Evolutionary conservation across 768 basidiomycete genomes (phyloP).

Genomic region (Boletales sp.): DNA sequence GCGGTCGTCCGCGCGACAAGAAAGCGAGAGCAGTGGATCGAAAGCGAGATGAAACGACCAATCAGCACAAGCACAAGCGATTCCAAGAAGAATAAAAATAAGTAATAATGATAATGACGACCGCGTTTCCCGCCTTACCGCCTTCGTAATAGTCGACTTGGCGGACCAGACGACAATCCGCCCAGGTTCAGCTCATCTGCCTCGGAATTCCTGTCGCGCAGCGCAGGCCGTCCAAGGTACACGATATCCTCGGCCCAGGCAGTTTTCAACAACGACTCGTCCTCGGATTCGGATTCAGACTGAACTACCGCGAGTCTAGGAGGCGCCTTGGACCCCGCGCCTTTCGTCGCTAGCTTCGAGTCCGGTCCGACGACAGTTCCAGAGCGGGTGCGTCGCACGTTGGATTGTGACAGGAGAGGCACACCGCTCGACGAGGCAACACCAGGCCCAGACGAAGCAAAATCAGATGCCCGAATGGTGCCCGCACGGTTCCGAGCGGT

Average conservation of each 20-base stretch:
- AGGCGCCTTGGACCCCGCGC: neutral
- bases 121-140: slow-evolving; percentile 5
- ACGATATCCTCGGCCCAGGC: slow-evolving; percentile 20
- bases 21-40: slow-evolving; percentile 3
- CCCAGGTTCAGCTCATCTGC: slow-evolving; percentile 31
- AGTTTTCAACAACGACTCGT: slow-evolving; percentile 20
- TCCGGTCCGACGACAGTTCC: slow-evolving; percentile 41
- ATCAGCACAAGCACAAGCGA: neutral
- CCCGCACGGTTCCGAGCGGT: slow-evolving; percentile 40
- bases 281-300: slow-evolving; percentile 11
- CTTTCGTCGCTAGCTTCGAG: slow-evolving; percentile 20
- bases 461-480: slow-evolving; percentile 52
- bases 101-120: neutral
- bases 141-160: slow-evolving; percentile 7
- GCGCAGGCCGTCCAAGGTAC: slow-evolving; percentile 6
- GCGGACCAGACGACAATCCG: slow-evolving; percentile 2
- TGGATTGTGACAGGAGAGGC: slow-evolving; percentile 11
- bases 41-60: slow-evolving; percentile 1
- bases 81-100: neutral
- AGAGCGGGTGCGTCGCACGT: slow-evolving; percentile 43
- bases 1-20: slow-evolving; percentile 3
- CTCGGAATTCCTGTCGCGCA: neutral
- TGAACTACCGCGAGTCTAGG: neutral
- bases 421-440: slow-evolving; percentile 4
- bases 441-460: slow-evolving; percentile 15